Evolutionary conservation across 192 early-diverging fungal genomes (phyloP).

Genomic region (Backusella luteola): DNA sequence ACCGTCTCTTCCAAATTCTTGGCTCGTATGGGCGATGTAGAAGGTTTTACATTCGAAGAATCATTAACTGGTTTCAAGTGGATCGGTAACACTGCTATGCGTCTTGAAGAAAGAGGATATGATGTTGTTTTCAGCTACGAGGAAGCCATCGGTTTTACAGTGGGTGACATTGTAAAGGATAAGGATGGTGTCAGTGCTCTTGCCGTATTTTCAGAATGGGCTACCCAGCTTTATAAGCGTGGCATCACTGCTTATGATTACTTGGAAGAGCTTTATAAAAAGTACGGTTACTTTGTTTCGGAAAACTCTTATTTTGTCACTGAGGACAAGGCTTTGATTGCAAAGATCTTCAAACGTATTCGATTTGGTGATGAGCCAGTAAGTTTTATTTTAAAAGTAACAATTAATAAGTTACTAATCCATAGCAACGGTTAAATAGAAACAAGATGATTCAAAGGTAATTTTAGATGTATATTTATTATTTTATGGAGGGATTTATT

Average conservation of each 20-base stretch:
- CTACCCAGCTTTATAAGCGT: conserved; percentile 60
- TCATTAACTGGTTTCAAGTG: conserved; percentile 97
- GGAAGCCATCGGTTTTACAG: conserved; percentile 93
- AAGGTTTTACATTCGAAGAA: conserved; percentile 85
- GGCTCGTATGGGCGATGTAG: conserved; percentile 61
- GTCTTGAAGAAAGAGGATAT: conserved; percentile 62
- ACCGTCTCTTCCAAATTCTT: conserved; percentile 91
- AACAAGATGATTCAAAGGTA: conserved; percentile 5
- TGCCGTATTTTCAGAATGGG: conserved; percentile 76
- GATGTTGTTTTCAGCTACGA: conserved; percentile 85
- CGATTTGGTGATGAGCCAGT: conserved; percentile 61
- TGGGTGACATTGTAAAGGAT: conserved; percentile 75
- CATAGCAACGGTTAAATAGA: background rate
- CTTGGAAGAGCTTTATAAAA: conserved; percentile 71
- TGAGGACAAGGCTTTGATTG: conserved; percentile 67
- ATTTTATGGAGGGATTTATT: background rate
- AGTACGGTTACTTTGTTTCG: conserved; percentile 84
- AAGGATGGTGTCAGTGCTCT: conserved; percentile 92
- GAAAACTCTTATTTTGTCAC: conserved; percentile 90
- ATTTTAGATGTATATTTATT: background rate
- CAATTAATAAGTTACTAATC: background rate
- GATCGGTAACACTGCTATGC: conserved; percentile 82
- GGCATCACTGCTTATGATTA: conserved; percentile 63
- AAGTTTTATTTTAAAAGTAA: conserved; percentile 10
- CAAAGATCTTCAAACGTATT: conserved; percentile 76